phyloP scores from a whole-genome alignment of 768 basidiomycete species.

The Daedalea quercina region DNA sequence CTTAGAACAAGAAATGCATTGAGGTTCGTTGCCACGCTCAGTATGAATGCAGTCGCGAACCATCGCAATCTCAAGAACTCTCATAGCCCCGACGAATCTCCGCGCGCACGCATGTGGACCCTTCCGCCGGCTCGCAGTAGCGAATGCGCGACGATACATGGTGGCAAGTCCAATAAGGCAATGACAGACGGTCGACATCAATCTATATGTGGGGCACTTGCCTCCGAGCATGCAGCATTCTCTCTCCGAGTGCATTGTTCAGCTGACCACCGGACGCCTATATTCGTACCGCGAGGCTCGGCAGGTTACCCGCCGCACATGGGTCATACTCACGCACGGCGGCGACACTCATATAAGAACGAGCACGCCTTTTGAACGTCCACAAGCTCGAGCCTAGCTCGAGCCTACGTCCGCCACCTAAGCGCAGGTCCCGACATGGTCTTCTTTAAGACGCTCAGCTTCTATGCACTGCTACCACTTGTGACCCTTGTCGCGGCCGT shows the following conservation, averaged over 20 bases:
- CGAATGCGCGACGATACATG: neutral
- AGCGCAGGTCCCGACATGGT: neutral
- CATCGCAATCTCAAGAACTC: neutral
- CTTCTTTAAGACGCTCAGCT: neutral
- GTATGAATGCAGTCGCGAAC: no score
- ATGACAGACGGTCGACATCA: neutral
- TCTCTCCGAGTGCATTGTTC: neutral
- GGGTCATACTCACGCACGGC: neutral
- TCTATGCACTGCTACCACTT: neutral
- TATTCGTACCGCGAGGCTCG: neutral
- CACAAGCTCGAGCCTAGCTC: neutral
- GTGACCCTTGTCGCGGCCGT: neutral
- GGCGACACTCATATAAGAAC: neutral
- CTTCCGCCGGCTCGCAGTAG: neutral
- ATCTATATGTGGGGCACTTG: neutral
- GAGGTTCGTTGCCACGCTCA: neutral
- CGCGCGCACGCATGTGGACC: neutral
- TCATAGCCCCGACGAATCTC: neutral
- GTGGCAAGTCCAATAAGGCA: neutral
- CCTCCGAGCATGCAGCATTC: neutral
- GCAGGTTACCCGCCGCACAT: neutral
- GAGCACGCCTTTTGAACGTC: neutral
- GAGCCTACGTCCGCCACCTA: neutral
- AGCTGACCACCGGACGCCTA: neutral
- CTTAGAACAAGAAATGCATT: neutral